phyloP scores from a whole-genome alignment of 2,329 filamentous ascomycete genomes.

The Moelleriella libera region DNA sequence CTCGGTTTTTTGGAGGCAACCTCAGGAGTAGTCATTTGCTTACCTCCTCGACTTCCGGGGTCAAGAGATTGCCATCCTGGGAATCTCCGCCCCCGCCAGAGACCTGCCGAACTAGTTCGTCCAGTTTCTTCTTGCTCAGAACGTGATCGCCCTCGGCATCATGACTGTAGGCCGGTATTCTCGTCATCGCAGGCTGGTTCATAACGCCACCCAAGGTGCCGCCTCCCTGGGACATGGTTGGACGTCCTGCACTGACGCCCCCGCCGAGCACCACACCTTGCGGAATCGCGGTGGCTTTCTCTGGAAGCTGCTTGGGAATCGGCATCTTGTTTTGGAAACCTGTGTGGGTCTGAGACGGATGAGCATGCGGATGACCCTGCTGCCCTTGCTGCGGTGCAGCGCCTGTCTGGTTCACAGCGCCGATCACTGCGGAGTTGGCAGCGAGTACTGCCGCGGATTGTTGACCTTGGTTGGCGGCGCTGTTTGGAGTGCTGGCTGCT shows the following conservation, averaged over 20 bases:
- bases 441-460: constrained; percentile 8
- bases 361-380: constrained; percentile 30
- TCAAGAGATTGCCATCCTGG: constrained; percentile 63
- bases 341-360: constrained; percentile 29
- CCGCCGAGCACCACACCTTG: constrained; percentile 56
- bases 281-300: constrained; percentile 53
- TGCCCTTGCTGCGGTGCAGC: constrained; percentile 16
- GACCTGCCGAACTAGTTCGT: constrained; percentile 88
- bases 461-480: constrained; percentile 15
- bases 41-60: constrained; percentile 93
- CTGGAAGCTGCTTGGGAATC: constrained; percentile 66
- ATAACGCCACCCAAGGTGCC: constrained; percentile 70
- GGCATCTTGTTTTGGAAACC: constrained; percentile 51
- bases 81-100: constrained; percentile 64
- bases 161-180: constrained; percentile 70
- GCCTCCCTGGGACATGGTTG: constrained; percentile 70
- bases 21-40: constrained; percentile 10
- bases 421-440: constrained; percentile 10
- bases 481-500: constrained; percentile 19
- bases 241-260: constrained; percentile 52
- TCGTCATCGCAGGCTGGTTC: constrained; percentile 72
- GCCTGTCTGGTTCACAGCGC: constrained; percentile 16
- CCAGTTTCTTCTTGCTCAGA: constrained; percentile 93
- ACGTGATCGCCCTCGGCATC: constrained; percentile 88
- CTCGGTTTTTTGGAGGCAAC: not conserved